phyloP scores from a whole-genome alignment of 2,329 filamentous ascomycete species.

The Xylaria hypoxylon region DNA sequence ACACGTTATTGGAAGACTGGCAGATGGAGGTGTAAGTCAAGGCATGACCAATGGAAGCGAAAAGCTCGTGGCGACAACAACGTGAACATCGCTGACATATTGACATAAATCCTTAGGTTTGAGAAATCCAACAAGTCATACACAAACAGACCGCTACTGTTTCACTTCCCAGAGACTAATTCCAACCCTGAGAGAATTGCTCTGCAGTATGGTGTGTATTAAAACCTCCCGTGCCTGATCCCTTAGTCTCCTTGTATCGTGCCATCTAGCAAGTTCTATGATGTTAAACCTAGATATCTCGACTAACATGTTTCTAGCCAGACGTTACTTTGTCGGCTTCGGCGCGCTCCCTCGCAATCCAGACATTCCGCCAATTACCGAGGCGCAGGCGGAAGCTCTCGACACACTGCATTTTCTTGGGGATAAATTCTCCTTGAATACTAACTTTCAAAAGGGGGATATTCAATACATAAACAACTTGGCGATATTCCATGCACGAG shows the following conservation, averaged over 20 bases:
- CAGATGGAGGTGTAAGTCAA: conserved; percentile 58
- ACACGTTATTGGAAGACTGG: conserved; percentile 65
- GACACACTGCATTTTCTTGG: conserved; percentile 64
- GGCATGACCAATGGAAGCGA: background rate
- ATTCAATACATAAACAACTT: conserved; percentile 68
- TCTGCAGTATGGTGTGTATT: conserved; percentile 63
- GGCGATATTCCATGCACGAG: conserved; percentile 64
- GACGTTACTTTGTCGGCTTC: conserved; percentile 69
- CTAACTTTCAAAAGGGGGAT: conserved; percentile 63
- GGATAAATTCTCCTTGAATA: conserved; percentile 58
- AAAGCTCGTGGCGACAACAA: conserved; percentile 55
- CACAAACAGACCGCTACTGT: conserved; percentile 63
- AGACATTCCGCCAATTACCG: conserved; percentile 67
- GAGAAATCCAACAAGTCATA: conserved; percentile 61
- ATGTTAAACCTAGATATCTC: too few species aligned
- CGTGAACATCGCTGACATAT: conserved; percentile 3
- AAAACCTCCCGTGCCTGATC: too few species aligned
- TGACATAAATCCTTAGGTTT: conserved; percentile 2
- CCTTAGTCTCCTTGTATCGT: too few species aligned
- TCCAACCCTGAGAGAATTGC: conserved; percentile 64
- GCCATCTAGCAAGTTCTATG: too few species aligned
- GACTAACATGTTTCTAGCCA: too few species aligned
- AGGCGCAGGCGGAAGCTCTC: conserved; percentile 65
- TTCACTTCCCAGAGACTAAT: conserved; percentile 63
- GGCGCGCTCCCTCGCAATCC: conserved; percentile 63